Evolutionary conservation across 768 basidiomycete genomes (phyloP), one percentile per base, ranked within the genome.

Genomic region (Boletus patriciae): DNA sequence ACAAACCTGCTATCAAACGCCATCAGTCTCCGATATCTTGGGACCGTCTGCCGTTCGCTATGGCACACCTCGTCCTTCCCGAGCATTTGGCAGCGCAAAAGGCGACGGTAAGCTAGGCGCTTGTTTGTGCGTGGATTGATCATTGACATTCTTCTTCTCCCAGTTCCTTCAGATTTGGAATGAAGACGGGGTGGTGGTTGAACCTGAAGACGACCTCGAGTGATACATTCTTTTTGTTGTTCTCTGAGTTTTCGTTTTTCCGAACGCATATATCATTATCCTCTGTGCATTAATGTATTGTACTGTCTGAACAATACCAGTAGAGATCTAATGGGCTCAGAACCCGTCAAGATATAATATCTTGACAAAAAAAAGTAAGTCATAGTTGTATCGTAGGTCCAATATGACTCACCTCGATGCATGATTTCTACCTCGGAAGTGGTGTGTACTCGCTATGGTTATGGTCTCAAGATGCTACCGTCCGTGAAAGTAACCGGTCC

Each of bases 91-190:
- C 77, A 8, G 61, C 63, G 5, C 93, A 96, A 67, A 85, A 83
- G 62, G 65, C 74, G 42, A 80, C 76, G 65, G 94, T 95, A 67
- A 68, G 84, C 72, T 0, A 46, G 21, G 49, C 44, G 16, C 65
- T 67, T 55, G 55, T 41, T 65, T 58, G 6, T 50, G 27, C 13
- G 6, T 15, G 15, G 5, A n/a, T 29, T 21, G n/a, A 40, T 38
- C 13, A 18, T 40, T 67, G 46, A 66, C 42, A 1, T 38, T 48
- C 21, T 41, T 23, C 29, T 9, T 38, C 2, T 33, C 29, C 8
- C 57, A 92, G 87, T 88, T 90, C 70, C 74, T 90, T 50, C 83
- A 85, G 59, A 83, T 90, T 51, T 93, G 90, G 88, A 87, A 86
- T 50, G 90, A 88, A 66, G 90, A 92, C 63, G 90, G 90, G 25